Evolutionary conservation across 495 filamentous ascomycete genomes (phyloP), one percentile per base, ranked within the genome.

Genomic region (Xanthoparmelia taractica): DNA sequence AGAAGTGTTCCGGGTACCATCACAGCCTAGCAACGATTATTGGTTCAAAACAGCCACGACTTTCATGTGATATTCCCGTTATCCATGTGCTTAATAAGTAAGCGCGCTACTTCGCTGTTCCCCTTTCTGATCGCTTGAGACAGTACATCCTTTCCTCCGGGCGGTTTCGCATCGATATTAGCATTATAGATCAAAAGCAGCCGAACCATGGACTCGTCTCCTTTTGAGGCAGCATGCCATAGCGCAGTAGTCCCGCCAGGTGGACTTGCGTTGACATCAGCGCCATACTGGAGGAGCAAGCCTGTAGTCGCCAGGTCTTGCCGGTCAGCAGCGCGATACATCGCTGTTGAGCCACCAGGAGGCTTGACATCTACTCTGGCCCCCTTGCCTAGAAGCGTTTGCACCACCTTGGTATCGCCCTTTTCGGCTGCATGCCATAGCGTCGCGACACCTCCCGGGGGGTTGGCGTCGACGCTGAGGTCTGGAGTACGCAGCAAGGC

Each of bases 371-470:
- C 66, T 2, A 41, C 57, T 6, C 64, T 66, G 2, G 68, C 66
- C 15, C 63, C 60, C 5, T 48, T 38, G 15, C 13, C 27, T 11
- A 70, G 60, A 12, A 70, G 45, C 40, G 47, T 29, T 3, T 45
- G 43, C 37, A 68, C 29, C 36, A 66, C 34, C 25, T 59, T 27
- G 15, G 37, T 60, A 43, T 68, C 41, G 5, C 58, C 60, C 36
- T 67, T 62, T 50, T 64, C 54, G 3, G 63, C 64, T 20, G 63
- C 66, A 7, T 55, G 55, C 56, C 65, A 70, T n/a, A 70, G 48
- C 17, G n/a, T 57, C 13, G 66, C 63, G 20, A 47, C 56, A 4
- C 67, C 67, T 6, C 64, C 67, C 7, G 64, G 61, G n/a, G 67
- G 64, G 15, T 18, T 62, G 7, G 31, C 64, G 29, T 69, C 61